Evolutionary conservation across 164 flowering plant species (phyloP), one percentile per base, ranked within the genome.

Genomic region (Santalum album): DNA sequence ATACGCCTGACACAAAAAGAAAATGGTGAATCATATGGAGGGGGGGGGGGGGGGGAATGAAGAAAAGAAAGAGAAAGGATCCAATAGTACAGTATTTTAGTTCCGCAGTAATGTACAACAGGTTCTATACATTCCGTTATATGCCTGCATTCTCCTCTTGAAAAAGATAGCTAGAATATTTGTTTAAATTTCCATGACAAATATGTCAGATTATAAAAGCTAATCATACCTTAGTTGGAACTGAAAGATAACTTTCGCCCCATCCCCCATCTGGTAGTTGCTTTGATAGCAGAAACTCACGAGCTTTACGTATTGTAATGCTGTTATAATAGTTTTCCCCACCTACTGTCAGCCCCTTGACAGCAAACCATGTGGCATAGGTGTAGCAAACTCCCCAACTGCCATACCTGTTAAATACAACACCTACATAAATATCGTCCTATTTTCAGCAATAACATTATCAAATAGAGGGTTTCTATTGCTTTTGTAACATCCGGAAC

Each of bases 171-270:
- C n/a, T n/a, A n/a, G n/a, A n/a, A n/a, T n/a, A n/a, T n/a, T n/a
- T n/a, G n/a, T n/a, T n/a, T n/a, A n/a, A n/a, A n/a, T n/a, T n/a
- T n/a, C n/a, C n/a, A n/a, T n/a, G n/a, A n/a, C n/a, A n/a, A n/a
- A n/a, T n/a, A n/a, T n/a, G n/a, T n/a, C n/a, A n/a, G n/a, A n/a
- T n/a, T n/a, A n/a, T n/a, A n/a, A 16, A 10, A 44, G n/a, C 48
- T 19, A 26, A 18, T 23, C 23, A 23, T 58, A 73, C 78, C 78
- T 73, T 73, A 1, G 76, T 59, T 25, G 69, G 55, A 61, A 77
- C 60, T 14, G 83, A 76, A 10, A 70, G 73, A 49, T 71, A 74
- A 25, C 84, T 79, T 52, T 79, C 84, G 10, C 78, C 79, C 81
- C 81, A 79, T 3, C 81, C 84, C 42, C 81, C 84, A 62, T 50